A percentile compares a stretch with the other conserved stretches of the same genome.
phyloP scores from a whole-genome alignment of 768 basidiomycete species.

The Mycena vitilis region DNA sequence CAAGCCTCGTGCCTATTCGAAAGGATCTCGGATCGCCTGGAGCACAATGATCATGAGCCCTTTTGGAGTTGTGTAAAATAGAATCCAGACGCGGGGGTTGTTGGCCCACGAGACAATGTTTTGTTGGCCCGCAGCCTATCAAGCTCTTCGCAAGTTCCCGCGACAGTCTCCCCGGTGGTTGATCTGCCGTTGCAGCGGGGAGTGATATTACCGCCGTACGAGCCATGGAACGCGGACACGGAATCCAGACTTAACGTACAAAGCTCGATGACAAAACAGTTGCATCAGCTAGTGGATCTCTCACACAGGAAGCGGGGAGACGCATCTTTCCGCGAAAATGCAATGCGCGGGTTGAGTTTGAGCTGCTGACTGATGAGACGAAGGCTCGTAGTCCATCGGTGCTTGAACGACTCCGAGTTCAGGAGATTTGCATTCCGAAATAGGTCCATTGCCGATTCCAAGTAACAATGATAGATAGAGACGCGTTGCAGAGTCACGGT shows the following conservation, averaged over 20 bases:
- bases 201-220: too few species aligned
- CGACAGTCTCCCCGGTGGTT: too few species aligned
- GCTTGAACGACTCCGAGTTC: too few species aligned
- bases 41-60: conserved; percentile 6
- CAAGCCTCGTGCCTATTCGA: conserved; percentile 20
- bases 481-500: neutral
- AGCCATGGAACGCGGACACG: too few species aligned
- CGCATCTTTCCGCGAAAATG: conserved; percentile 28
- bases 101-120: too few species aligned
- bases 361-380: neutral
- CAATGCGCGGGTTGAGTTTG: neutral
- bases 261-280: too few species aligned
- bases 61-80: conserved; percentile 3
- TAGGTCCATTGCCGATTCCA: neutral
- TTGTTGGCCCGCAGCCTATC: too few species aligned
- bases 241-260: too few species aligned
- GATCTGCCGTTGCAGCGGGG: too few species aligned
- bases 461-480: neutral
- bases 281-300: neutral
- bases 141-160: too few species aligned
- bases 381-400: neutral
- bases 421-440: neutral
- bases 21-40: conserved; percentile 3
- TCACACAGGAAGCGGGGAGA: conserved; percentile 3
- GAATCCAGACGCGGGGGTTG: neutral